Conservation (phyloP, 805 yeast genomes). For the Ogataea siamensis region DNA sequence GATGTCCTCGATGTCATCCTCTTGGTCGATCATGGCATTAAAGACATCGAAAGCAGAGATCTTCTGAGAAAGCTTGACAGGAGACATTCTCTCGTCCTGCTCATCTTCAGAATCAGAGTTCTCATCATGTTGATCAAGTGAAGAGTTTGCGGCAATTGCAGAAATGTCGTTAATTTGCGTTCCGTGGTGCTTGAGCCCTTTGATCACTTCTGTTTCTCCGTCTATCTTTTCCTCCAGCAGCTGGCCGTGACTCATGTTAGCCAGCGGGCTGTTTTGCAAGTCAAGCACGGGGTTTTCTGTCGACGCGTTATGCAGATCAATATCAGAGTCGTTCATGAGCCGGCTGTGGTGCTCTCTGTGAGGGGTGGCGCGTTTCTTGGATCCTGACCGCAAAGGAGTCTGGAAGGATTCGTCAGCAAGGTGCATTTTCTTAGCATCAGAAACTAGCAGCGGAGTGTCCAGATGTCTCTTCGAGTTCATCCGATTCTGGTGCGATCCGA, state of each 20-base stretch:
- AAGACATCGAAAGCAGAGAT: conserved; percentile 23
- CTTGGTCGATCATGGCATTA: conserved; percentile 22
- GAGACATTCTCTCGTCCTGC: conserved; percentile 26
- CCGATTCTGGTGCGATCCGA: conserved; percentile 23
- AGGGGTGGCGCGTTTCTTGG: conserved; percentile 18
- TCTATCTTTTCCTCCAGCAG: conserved; percentile 26
- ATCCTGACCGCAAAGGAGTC: conserved; percentile 19
- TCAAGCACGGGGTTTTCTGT: conserved; percentile 20
- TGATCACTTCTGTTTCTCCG: conserved; percentile 29
- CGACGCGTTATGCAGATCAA: conserved; percentile 16
- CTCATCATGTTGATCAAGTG: conserved; percentile 16
- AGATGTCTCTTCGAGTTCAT: conserved; percentile 18
- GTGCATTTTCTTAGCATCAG: conserved; percentile 12
- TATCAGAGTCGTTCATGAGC: conserved; percentile 22
- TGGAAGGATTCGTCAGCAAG: conserved; percentile 20
- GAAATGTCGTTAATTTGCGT: conserved; percentile 22
- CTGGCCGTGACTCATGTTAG: conserved; percentile 31
- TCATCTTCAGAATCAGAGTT: conserved; percentile 11
- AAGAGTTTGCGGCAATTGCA: conserved; percentile 23
- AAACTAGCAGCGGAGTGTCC: conserved; percentile 8
- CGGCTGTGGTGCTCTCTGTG: conserved; percentile 27
- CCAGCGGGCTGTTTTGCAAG: conserved; percentile 31
- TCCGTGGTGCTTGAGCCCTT: conserved; percentile 16
- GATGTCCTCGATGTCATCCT: conserved; percentile 19
- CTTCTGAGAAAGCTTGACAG: conserved; percentile 23